Evolutionary conservation across 2,329 filamentous ascomycete genomes (phyloP).

Genomic region (Penicillium janthinellum): DNA sequence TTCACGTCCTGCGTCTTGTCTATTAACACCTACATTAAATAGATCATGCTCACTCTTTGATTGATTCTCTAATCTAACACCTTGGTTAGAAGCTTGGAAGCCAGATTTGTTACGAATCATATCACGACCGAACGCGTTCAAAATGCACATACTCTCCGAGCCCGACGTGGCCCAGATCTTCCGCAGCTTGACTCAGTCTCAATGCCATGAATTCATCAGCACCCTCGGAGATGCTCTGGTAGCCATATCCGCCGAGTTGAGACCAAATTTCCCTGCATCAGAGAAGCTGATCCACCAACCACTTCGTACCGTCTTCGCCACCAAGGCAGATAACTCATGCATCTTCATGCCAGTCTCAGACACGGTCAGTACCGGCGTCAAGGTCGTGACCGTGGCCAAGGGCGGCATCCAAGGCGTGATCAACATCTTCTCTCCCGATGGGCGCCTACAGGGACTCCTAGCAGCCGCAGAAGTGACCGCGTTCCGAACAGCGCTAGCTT

Average conservation of each 20-base stretch:
- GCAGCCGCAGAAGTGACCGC: conserved; percentile 75
- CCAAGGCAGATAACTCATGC: conserved; percentile 54
- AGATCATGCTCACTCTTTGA: not conserved
- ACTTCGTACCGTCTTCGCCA: conserved; percentile 44
- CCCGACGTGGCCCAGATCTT: conserved; percentile 38
- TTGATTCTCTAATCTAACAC: not conserved
- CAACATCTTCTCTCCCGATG: conserved; percentile 66
- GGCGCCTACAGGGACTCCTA: conserved; percentile 66
- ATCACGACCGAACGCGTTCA: not conserved
- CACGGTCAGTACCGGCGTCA: conserved; percentile 66
- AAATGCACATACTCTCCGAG: conserved; percentile 41
- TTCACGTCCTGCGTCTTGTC: not conserved
- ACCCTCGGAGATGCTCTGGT: conserved; percentile 39
- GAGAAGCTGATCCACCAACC: conserved; percentile 46
- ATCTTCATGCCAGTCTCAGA: conserved; percentile 75
- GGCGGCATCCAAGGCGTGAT: conserved; percentile 64
- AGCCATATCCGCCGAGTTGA: conserved; percentile 32
- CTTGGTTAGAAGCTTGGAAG: not conserved
- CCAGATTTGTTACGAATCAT: not conserved
- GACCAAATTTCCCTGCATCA: conserved; percentile 28
- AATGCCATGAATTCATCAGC: conserved; percentile 41
- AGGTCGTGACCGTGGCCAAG: conserved; percentile 64
- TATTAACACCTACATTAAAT: not conserved
- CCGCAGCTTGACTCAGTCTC: conserved; percentile 30
- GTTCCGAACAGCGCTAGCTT: conserved; percentile 76